phyloP scores from a whole-genome alignment of 83 land plant genomes.

The Picea abies region DNA sequence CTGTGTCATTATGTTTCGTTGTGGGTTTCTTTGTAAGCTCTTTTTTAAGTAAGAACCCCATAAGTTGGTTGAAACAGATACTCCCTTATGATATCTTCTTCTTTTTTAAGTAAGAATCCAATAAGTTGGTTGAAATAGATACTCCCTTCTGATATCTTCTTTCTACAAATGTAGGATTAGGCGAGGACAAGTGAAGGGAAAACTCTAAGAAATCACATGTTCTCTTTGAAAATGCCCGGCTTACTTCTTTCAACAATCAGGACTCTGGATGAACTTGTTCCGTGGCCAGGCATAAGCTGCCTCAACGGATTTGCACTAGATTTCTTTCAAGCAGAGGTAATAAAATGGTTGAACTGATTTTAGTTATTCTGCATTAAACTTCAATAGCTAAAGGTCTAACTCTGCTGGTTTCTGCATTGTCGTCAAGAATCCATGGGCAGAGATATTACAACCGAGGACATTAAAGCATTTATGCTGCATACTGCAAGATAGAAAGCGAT shows the following conservation, averaged over 20 bases:
- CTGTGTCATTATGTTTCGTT: too few relatives aligned
- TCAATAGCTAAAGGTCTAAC: background rate
- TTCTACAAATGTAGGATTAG: background rate
- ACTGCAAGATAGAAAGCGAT: too few relatives aligned
- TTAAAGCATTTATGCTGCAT: background rate
- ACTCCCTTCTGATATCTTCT: background rate
- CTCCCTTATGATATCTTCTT: too few relatives aligned
- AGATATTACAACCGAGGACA: background rate
- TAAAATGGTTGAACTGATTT: background rate
- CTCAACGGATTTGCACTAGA: background rate
- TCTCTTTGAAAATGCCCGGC: background rate
- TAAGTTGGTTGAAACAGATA: too few relatives aligned
- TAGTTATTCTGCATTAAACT: background rate
- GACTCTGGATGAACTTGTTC: background rate
- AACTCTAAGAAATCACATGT: background rate
- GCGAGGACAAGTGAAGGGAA: background rate
- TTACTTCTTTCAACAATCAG: background rate
- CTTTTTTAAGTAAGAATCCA: too few relatives aligned
- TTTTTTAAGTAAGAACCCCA: too few relatives aligned
- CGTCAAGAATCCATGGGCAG: background rate
- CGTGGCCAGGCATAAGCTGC: too few relatives aligned
- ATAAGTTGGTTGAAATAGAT: too few relatives aligned
- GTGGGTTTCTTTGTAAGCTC: too few relatives aligned
- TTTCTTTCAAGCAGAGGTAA: background rate
- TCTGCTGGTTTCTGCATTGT: background rate